Percentiles rank a stretch among this genome's conserved stretches.
phyloP scores from a whole-genome alignment of 257 asterid genomes.

The Fraxinus cuspidata region DNA sequence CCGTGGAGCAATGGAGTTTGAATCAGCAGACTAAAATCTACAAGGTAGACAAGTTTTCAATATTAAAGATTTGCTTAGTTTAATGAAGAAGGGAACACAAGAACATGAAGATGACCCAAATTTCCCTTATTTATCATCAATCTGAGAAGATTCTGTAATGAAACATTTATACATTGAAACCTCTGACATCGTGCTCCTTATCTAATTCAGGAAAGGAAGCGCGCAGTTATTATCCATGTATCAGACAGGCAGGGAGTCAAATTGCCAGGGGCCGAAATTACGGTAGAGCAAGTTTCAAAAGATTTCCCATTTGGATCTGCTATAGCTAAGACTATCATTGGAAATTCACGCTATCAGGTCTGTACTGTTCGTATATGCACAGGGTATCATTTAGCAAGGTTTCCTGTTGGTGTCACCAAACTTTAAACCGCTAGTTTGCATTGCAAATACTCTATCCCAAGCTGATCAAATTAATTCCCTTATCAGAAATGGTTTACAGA shows the following conservation, averaged over 20 bases:
- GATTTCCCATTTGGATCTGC: constrained; percentile 61
- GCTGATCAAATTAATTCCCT: neutral
- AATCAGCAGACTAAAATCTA: constrained; percentile 27
- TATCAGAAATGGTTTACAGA: constrained; percentile 43
- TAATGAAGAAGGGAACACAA: too few species aligned
- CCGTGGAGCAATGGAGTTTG: constrained; percentile 30
- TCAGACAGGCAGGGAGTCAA: constrained; percentile 35
- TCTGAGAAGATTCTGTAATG: neutral
- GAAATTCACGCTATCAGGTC: constrained; percentile 47
- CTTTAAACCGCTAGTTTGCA: neutral
- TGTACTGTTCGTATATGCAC: neutral
- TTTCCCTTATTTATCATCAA: neutral
- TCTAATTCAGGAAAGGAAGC: constrained; percentile 41
- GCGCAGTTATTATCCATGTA: constrained; percentile 39
- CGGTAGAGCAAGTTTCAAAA: constrained; percentile 37
- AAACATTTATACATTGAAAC: neutral
- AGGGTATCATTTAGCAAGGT: neutral
- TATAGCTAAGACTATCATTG: constrained; percentile 40
- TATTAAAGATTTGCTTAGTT: too few species aligned
- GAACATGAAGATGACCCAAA: neutral
- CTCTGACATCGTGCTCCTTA: neutral
- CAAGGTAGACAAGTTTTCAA: constrained; percentile 13
- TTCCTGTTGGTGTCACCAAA: neutral
- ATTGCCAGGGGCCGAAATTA: constrained; percentile 33
- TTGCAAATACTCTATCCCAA: neutral